These are phyloP conservation scores for Hamamelis virginiana DNA, from an alignment of 164 flowering plant species.

Conservation along the genomic window DNA sequence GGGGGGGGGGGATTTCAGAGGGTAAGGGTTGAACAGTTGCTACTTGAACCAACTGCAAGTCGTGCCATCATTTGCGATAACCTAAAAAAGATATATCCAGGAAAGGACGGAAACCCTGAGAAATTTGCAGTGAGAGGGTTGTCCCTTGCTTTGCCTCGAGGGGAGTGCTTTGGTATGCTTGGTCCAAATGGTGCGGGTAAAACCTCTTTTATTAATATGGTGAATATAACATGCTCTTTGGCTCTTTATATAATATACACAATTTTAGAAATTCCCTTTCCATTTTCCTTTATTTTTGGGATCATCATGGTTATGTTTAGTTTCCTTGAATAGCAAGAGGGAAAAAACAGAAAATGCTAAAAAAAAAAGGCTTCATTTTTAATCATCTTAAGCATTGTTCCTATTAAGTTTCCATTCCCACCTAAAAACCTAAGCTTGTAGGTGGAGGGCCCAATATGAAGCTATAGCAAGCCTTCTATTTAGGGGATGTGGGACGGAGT, in stretches of 20 bases:
- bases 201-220: background rate
- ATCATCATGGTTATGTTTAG: background rate
- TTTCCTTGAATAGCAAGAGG: background rate
- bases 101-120: slow-evolving; percentile 88
- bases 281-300: background rate
- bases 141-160: slow-evolving; percentile 77
- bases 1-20: slow-evolving; percentile 54
- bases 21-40: slow-evolving; percentile 75
- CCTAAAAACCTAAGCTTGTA: no score
- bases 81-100: slow-evolving; percentile 81
- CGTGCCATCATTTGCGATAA: slow-evolving; percentile 73
- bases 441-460: no score
- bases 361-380: no score
- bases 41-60: slow-evolving; percentile 50
- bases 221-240: background rate
- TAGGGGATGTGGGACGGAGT: no score
- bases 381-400: no score
- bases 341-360: no score
- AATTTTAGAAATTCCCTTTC: background rate
- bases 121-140: slow-evolving; percentile 79
- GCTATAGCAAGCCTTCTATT: no score
- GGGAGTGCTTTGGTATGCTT: slow-evolving; percentile 13
- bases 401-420: no score
- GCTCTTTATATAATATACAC: background rate
- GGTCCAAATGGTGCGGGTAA: slow-evolving; percentile 70